phyloP scores from a whole-genome alignment of 768 basidiomycete genomes.

The Gautieria morchelliformis region DNA sequence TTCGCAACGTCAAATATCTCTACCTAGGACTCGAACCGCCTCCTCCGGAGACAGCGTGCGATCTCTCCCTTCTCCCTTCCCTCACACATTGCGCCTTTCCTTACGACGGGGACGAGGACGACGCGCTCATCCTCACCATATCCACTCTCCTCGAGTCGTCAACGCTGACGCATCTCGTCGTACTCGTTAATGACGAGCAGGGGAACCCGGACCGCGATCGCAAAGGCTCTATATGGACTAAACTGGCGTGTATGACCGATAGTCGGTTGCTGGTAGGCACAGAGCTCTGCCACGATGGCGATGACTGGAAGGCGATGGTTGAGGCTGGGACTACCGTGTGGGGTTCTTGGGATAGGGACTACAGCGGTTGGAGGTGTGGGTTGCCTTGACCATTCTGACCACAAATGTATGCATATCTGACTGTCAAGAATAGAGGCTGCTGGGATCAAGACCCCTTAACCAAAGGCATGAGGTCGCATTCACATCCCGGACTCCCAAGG shows the following conservation, averaged over 20 bases:
- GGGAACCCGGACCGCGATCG: not conserved
- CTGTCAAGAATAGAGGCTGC: not conserved
- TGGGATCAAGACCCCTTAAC: too few species aligned
- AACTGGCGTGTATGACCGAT: not conserved
- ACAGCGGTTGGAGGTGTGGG: not conserved
- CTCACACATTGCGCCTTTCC: slow-evolving; percentile 5
- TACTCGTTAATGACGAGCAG: slow-evolving; percentile 3
- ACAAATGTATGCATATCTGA: not conserved
- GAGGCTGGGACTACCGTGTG: not conserved
- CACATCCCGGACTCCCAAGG: too few species aligned
- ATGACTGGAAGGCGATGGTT: slow-evolving; percentile 3
- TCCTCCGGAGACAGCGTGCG: slow-evolving; percentile 1
- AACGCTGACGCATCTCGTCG: not conserved
- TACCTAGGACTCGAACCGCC: slow-evolving; percentile 6
- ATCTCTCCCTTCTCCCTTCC: not conserved
- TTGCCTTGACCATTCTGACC: not conserved
- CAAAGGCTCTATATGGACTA: slow-evolving; percentile 6
- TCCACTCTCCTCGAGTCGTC: not conserved
- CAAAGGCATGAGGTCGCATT: too few species aligned
- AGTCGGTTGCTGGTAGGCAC: slow-evolving; percentile 2
- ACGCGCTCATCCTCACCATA: not conserved
- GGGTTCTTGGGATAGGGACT: not conserved
- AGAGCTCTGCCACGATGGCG: not conserved
- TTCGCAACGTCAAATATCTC: not conserved
- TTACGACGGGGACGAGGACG: slow-evolving; percentile 7